phyloP scores from a whole-genome alignment of 2,329 filamentous ascomycete species.

The Coleophoma eucalyptorum region DNA sequence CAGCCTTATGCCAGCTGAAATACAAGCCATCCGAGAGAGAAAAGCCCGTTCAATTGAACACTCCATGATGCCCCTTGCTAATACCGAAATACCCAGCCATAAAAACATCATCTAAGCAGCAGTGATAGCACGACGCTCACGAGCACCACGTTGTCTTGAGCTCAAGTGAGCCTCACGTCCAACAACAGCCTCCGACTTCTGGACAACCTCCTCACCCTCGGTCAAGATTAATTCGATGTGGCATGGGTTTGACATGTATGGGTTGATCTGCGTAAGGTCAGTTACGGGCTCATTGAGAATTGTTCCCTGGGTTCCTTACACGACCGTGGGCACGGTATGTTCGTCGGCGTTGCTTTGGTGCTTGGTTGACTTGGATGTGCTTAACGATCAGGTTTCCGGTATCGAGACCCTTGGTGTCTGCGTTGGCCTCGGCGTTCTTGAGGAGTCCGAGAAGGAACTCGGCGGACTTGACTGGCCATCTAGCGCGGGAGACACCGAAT shows the following conservation, averaged over 20 bases:
- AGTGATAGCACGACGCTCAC: conserved; percentile 60
- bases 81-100: conserved; percentile 21
- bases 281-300: no score
- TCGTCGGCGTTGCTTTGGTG: conserved; percentile 97
- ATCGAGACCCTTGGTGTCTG: conserved; percentile 95
- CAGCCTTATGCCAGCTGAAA: conserved; percentile 24
- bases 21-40: conserved; percentile 22
- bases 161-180: conserved; percentile 69
- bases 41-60: conserved; percentile 15
- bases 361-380: conserved; percentile 99
- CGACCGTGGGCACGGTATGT: conserved; percentile 99
- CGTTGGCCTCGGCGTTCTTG: conserved; percentile 96
- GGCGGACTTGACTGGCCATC: conserved; percentile 99
- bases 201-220: conserved; percentile 92
- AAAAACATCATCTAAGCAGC: conserved; percentile 48
- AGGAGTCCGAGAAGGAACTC: conserved; percentile 96
- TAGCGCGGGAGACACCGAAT: conserved; percentile 95
- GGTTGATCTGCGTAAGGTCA: conserved; percentile 75
- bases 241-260: conserved; percentile 99
- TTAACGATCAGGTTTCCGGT: conserved; percentile 97
- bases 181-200: conserved; percentile 74
- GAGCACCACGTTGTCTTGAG: conserved; percentile 86
- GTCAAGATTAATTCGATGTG: conserved; percentile 99
- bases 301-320: conserved; percentile 60
- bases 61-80: conserved; percentile 19